Percentiles rank a stretch among this genome's conserved stretches.
Conservation (phyloP, 2,329 filamentous ascomycete genomes). For the Diaporthe vaccinii region DNA sequence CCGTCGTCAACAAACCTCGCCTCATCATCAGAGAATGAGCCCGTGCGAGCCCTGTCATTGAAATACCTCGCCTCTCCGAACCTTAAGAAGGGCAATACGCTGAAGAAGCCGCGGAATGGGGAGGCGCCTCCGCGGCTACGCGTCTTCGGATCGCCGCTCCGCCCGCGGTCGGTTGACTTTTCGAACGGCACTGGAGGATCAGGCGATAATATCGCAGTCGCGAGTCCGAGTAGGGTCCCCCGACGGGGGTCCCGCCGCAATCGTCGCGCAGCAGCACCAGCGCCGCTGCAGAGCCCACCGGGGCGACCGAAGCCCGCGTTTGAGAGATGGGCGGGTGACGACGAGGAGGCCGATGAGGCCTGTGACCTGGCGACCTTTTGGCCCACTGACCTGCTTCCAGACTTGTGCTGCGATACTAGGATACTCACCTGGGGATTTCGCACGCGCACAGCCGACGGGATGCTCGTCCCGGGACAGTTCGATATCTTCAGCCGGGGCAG, state of each 20-base stretch:
- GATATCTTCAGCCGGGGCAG: slow-evolving; percentile 49
- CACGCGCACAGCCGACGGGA: slow-evolving; percentile 45
- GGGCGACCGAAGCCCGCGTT: background rate
- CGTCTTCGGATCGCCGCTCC: background rate
- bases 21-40: slow-evolving; percentile 17
- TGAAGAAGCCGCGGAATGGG: slow-evolving; percentile 24
- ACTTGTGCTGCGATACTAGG: slow-evolving; percentile 48
- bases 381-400: slow-evolving; percentile 50
- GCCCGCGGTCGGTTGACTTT: background rate
- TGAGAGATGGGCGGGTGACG: background rate
- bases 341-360: slow-evolving; percentile 12
- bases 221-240: slow-evolving; percentile 40
- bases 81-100: slow-evolving; percentile 41
- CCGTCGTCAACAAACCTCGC: background rate
- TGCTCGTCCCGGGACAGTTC: slow-evolving; percentile 47
- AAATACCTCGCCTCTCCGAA: slow-evolving; percentile 34
- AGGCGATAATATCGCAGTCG: background rate
- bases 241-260: slow-evolving; percentile 30
- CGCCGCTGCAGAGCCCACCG: slow-evolving; percentile 31
- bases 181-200: background rate
- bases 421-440: slow-evolving; percentile 51
- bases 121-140: background rate
- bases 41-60: slow-evolving; percentile 36
- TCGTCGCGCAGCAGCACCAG: background rate
- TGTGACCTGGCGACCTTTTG: slow-evolving; percentile 45